phyloP scores from a whole-genome alignment of 768 basidiomycete species.

The Termitomyces heimii region DNA sequence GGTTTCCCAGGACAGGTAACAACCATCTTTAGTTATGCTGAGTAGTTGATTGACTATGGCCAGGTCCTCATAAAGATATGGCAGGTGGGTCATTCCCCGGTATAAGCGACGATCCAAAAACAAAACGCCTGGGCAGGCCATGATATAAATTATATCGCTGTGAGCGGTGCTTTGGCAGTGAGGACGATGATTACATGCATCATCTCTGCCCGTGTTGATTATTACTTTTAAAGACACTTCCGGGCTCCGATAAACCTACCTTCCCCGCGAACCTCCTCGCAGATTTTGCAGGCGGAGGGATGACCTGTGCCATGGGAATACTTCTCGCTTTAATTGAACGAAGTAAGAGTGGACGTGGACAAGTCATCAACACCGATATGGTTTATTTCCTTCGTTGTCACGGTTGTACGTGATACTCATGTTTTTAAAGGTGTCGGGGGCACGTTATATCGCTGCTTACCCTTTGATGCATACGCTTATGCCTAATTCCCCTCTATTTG shows the following conservation, averaged over 20 bases:
- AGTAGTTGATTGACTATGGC: conserved; percentile 12
- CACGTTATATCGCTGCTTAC: conserved; percentile 72
- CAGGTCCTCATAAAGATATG: conserved; percentile 70
- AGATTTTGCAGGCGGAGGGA: conserved; percentile 80
- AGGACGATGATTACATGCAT: conserved; percentile 2
- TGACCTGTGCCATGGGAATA: conserved; percentile 66
- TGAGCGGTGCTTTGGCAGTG: conserved; percentile 71
- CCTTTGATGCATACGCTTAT: conserved; percentile 48
- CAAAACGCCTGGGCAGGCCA: conserved; percentile 43
- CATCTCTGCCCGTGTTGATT: not conserved
- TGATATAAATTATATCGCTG: conserved; percentile 80
- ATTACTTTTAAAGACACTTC: conserved; percentile 47
- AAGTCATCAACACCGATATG: conserved; percentile 76
- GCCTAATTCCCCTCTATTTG: conserved; percentile 28
- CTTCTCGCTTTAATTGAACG: conserved; percentile 72
- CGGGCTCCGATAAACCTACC: conserved; percentile 57
- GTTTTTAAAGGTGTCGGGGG: conserved; percentile 59
- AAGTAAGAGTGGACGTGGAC: conserved; percentile 57
- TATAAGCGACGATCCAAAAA: not conserved
- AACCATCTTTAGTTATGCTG: not conserved
- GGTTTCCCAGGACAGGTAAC: conserved; percentile 61
- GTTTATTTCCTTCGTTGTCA: conserved; percentile 25
- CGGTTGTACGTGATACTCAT: not conserved
- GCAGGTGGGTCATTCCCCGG: conserved; percentile 44
- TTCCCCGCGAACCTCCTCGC: conserved; percentile 76